A percentile compares a stretch with the other conserved stretches of the same genome.
phyloP scores from a whole-genome alignment of 83 land plant genomes.

The Picea mariana region DNA sequence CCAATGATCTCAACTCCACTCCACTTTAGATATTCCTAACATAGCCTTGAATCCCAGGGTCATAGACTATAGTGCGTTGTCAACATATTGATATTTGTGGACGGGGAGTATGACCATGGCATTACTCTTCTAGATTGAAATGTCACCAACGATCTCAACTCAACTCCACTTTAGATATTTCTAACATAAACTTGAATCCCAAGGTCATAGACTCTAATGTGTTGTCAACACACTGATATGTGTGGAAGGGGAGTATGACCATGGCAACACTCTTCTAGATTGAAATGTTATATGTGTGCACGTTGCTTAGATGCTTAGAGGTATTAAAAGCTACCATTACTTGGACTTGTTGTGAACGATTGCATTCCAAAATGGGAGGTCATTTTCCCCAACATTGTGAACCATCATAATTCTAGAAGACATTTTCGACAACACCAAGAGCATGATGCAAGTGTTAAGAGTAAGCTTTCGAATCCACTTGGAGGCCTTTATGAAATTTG shows the following conservation, averaged over 20 bases:
- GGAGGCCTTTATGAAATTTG: constrained; percentile 27
- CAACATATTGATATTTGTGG: constrained; percentile 40
- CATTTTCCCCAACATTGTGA: constrained; percentile 48
- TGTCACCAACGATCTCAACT: too few relatives aligned
- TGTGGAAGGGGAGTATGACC: constrained; percentile 62
- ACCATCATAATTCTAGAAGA: constrained; percentile 74
- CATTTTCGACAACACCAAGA: constrained; percentile 66
- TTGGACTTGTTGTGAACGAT: constrained; percentile 45
- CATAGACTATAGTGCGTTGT: constrained; percentile 21
- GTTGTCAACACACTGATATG: constrained; percentile 29
- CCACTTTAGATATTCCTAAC: too few relatives aligned
- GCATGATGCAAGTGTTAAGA: constrained; percentile 55
- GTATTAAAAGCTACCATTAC: constrained; percentile 58
- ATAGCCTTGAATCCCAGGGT: constrained; percentile 7
- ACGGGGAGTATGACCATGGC: constrained; percentile 57
- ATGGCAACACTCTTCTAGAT: constrained; percentile 48
- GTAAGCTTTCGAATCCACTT: constrained; percentile 38
- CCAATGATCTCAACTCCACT: too few relatives aligned
- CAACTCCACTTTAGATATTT: too few relatives aligned
- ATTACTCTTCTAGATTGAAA: too few relatives aligned
- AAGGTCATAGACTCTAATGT: constrained; percentile 11
- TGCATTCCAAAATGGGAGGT: constrained; percentile 48
- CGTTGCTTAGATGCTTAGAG: constrained; percentile 52
- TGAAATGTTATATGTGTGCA: constrained; percentile 61
- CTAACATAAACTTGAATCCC: constrained; percentile 8